Conservation (phyloP, 2,329 filamentous ascomycete genomes). For the Scytalidium sp. region DNA sequence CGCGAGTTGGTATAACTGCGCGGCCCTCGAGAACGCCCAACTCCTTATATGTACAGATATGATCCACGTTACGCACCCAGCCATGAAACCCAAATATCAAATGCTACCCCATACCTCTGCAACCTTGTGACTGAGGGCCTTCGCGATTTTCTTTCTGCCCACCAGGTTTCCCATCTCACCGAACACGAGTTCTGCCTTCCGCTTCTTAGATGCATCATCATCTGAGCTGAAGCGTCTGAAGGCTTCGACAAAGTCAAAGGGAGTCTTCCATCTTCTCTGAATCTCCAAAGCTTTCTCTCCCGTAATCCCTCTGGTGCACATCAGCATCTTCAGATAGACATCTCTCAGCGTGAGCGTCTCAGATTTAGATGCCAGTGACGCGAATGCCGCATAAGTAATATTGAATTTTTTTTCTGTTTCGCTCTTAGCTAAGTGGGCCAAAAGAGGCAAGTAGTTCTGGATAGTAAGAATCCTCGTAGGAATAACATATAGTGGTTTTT, state of each 20-base stretch:
- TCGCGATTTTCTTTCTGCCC: slow-evolving; percentile 66
- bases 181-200: slow-evolving; percentile 58
- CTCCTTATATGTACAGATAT: no score
- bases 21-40: no score
- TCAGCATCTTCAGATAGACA: slow-evolving; percentile 79
- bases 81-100: slow-evolving; percentile 91
- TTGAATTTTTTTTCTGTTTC: slow-evolving; percentile 51
- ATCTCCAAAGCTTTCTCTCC: slow-evolving; percentile 79
- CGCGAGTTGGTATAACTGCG: no score
- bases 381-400: slow-evolving; percentile 70
- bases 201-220: slow-evolving; percentile 42
- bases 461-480: slow-evolving; percentile 62
- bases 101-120: slow-evolving; percentile 68
- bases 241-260: slow-evolving; percentile 67
- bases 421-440: slow-evolving; percentile 55
- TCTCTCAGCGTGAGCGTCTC: slow-evolving; percentile 72
- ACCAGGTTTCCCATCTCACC: slow-evolving; percentile 54
- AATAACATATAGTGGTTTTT: slow-evolving; percentile 56
- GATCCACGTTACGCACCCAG: no score
- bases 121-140: slow-evolving; percentile 63
- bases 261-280: slow-evolving; percentile 74
- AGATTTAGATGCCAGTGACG: slow-evolving; percentile 71
- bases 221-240: slow-evolving; percentile 46
- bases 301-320: slow-evolving; percentile 73
- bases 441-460: slow-evolving; percentile 62